A percentile compares a stretch with the other conserved stretches of the same genome.
phyloP scores from a whole-genome alignment of 2,329 filamentous ascomycete genomes.

The Endothia cerciana region DNA sequence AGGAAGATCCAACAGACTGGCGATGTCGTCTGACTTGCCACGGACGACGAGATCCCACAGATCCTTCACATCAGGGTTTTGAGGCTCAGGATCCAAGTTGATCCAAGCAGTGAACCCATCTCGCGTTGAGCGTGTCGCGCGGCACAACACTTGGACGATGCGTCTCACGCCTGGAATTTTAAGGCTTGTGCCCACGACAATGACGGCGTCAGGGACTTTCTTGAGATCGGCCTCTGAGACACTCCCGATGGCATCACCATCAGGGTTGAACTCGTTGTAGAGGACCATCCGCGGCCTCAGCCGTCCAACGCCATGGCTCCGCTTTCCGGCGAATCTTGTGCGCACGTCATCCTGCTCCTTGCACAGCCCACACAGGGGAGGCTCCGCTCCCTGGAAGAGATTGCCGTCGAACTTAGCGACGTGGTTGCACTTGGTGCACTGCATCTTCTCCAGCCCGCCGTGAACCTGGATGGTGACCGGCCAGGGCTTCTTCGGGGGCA shows the following conservation, averaged over 20 bases:
- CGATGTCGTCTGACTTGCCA: conserved; percentile 87
- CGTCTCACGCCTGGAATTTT: conserved; percentile 92
- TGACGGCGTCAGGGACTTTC: conserved; percentile 83
- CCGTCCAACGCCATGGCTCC: conserved; percentile 90
- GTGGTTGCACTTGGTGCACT: conserved; percentile 88
- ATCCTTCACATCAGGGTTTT: conserved; percentile 82
- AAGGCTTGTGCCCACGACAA: conserved; percentile 93
- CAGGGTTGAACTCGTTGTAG: conserved; percentile 96
- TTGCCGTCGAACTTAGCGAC: conserved; percentile 76
- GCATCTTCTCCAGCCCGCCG: conserved; percentile 92
- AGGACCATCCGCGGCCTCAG: conserved; percentile 91
- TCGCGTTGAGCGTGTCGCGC: conserved; percentile 77
- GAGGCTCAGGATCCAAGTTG: conserved; percentile 84
- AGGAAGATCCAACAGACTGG: conserved; percentile 68
- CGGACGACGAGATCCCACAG: conserved; percentile 92
- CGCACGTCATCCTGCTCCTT: conserved; percentile 75
- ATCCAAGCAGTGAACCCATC: conserved; percentile 94
- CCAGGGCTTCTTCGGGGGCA: conserved; percentile 86
- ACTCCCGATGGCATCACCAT: conserved; percentile 92
- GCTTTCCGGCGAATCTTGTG: conserved; percentile 76
- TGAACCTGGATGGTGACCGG: conserved; percentile 92
- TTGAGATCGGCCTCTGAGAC: conserved; percentile 87
- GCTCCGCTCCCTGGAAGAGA: conserved; percentile 81
- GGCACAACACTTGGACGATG: conserved; percentile 89
- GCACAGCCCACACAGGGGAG: conserved; percentile 80